Evolutionary conservation across 768 basidiomycete genomes (phyloP).

Genomic region (Pulveroboletus sp.): DNA sequence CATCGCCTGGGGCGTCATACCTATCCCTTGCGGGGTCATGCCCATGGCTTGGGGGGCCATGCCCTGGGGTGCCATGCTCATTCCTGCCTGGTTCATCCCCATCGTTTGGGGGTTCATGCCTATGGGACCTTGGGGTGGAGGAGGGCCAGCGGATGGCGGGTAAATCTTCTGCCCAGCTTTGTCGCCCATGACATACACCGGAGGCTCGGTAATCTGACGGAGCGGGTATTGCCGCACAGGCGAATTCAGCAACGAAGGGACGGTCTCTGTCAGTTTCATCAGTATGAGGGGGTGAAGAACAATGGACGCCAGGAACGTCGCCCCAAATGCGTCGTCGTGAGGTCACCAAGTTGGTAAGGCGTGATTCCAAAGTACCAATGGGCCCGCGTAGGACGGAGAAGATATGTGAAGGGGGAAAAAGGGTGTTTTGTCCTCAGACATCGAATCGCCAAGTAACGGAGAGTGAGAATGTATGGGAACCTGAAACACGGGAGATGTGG

Average conservation of each 20-base stretch:
- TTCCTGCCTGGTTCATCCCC: conserved; percentile 22
- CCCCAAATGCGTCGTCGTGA: no score
- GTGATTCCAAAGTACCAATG: not conserved
- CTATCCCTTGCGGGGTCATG: conserved; percentile 20
- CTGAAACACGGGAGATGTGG: conserved; percentile 17
- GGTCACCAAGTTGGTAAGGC: not conserved
- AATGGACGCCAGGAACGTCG: no score
- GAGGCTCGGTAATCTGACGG: conserved; percentile 57
- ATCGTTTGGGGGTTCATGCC: conserved; percentile 23
- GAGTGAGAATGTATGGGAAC: conserved; percentile 7
- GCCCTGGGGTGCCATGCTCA: conserved; percentile 23
- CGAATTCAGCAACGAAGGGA: conserved; percentile 51
- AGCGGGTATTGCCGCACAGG: conserved; percentile 72
- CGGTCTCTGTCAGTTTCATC: conserved; percentile 44
- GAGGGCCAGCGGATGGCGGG: conserved; percentile 29
- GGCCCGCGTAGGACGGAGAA: not conserved
- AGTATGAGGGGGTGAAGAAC: not conserved
- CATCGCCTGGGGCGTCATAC: conserved; percentile 51
- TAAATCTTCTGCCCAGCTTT: conserved; percentile 66
- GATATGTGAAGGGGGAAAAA: no score
- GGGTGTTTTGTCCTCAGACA: no score
- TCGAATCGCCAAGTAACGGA: no score
- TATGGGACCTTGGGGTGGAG: conserved; percentile 28
- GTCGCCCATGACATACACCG: conserved; percentile 68
- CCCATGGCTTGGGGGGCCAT: conserved; percentile 24